Evolutionary conservation across 495 filamentous ascomycete species (phyloP), one percentile per base, ranked within the genome.

Genomic region (Amphirosellinia nigrospora): DNA sequence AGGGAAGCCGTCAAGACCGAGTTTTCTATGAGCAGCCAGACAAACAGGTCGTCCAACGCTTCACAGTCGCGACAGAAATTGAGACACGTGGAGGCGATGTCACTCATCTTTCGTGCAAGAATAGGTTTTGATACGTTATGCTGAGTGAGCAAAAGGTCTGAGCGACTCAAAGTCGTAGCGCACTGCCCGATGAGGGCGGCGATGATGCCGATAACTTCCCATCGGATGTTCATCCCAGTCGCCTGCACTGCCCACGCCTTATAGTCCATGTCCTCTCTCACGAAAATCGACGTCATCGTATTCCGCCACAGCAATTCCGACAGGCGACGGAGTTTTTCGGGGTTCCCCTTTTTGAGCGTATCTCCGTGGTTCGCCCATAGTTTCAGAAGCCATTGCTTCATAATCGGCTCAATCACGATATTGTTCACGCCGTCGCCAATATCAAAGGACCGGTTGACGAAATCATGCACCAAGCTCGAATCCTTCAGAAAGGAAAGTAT

Each of bases 171-270:
- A 11, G 71, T 74, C 41, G 53, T 75, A 7, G 75, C 74, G 68
- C 71, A 78, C 55, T 73, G 71, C 26, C 77, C 77, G 36, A 71
- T 70, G n/a, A 75, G 45, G 13, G 73, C 69, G 21, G 77, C 77
- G 43, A 79, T 75, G 55, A 79, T 71, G 59, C 77, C 75, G 19
- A 79, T 72, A 45, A 79, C 74, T 64, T 79, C 75, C 77, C 77
- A 79, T 28, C 77, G 70, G 45, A 79, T 63, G 66, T 75, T 73
- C 53, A 73, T 73, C 6, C 77, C 77, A 3, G 75, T 76, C 13
- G 59, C 72, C 46, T 69, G 70, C 10, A 64, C 70, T 30, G 77
- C 77, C 75, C 73, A 79, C 39, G 70, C 70, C 50, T 66, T 59
- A 8, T 72, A 72, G 10, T 74, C 72, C 45, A 67, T 78, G 16